A percentile compares a stretch with the other conserved stretches of the same genome.
Evolutionary conservation across 2,329 filamentous ascomycete species (phyloP).

Genomic region (Trichoderma asperellum): DNA sequence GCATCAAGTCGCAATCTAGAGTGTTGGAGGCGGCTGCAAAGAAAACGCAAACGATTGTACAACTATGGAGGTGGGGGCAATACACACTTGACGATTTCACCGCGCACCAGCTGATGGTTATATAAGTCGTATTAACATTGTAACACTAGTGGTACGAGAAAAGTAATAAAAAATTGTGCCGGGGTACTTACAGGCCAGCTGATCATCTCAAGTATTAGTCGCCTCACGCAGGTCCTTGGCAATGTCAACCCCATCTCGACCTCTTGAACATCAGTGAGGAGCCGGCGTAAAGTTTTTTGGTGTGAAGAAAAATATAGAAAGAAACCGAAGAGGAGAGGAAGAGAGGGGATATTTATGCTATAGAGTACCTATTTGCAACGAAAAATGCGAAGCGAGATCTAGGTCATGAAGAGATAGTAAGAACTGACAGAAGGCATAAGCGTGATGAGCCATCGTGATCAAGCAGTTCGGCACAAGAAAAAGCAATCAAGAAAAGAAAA

Average conservation of each 20-base stretch:
- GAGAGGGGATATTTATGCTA: background rate
- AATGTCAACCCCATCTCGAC: conserved; percentile 10
- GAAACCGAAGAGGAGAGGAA: background rate
- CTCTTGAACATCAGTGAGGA: conserved; percentile 5
- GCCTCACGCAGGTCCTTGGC: conserved; percentile 20
- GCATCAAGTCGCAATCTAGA: too few species aligned
- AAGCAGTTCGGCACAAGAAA: too few species aligned
- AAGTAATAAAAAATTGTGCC: conserved; percentile 10
- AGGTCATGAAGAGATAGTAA: background rate
- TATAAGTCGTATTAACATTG: too few species aligned
- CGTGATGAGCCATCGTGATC: too few species aligned
- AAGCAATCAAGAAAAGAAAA: too few species aligned
- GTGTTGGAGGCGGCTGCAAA: too few species aligned
- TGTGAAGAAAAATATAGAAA: background rate
- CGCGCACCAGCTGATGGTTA: too few species aligned
- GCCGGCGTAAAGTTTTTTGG: background rate
- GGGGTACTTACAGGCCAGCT: background rate
- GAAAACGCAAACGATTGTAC: too few species aligned
- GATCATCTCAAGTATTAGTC: conserved; percentile 20
- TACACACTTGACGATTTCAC: too few species aligned
- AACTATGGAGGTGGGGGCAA: too few species aligned
- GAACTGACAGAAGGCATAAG: background rate
- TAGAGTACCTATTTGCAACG: background rate
- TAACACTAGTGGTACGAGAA: background rate
- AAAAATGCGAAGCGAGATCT: background rate